Percentiles rank a stretch among this genome's conserved stretches.
phyloP scores from a whole-genome alignment of 2,329 filamentous ascomycete genomes.

The Penicillium sclerotigenum region DNA sequence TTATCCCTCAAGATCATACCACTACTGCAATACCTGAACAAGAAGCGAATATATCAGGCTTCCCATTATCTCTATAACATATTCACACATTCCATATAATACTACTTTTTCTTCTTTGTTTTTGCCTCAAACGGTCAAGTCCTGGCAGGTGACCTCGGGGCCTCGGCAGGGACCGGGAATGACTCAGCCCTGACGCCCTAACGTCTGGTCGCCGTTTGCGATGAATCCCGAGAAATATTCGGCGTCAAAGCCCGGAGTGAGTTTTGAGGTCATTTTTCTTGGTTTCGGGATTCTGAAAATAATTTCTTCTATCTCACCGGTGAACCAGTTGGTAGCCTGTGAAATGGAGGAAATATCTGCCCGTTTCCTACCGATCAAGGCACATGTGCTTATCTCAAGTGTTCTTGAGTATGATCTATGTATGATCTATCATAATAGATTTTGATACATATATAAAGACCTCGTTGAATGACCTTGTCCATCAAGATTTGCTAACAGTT shows the following conservation, averaged over 20 bases:
- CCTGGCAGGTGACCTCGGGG: constrained; percentile 29
- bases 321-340: neutral
- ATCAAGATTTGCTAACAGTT: neutral
- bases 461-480: neutral
- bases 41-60: constrained; percentile 24
- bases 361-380: neutral
- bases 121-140: constrained; percentile 11
- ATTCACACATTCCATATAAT: neutral
- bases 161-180: constrained; percentile 25
- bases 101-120: neutral
- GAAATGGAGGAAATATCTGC: neutral
- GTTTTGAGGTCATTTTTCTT: neutral
- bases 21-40: constrained; percentile 15
- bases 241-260: constrained; percentile 2
- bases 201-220: neutral
- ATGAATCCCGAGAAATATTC: constrained; percentile 18
- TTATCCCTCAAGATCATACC: neutral
- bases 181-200: constrained; percentile 3
- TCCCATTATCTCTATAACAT: constrained; percentile 30
- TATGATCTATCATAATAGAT: neutral
- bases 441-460: neutral
- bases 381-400: neutral
- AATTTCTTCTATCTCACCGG: neutral
- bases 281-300: neutral
- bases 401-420: neutral